These are phyloP conservation scores for Kwoniella sp. DNA, from an alignment of 768 basidiomycete species.

Conservation along the genomic window DNA sequence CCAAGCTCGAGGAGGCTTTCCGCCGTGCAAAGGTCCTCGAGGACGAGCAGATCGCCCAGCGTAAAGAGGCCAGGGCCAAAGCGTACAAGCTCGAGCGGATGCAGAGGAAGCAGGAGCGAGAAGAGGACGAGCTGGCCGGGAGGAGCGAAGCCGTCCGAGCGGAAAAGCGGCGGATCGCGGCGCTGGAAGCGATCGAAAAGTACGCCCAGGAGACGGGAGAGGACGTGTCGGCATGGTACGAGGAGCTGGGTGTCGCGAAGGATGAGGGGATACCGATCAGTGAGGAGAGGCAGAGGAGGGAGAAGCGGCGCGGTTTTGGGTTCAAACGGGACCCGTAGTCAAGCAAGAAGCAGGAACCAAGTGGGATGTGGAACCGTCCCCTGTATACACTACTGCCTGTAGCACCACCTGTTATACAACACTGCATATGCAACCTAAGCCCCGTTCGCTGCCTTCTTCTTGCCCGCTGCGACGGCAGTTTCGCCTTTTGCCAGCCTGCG, in stretches of 20 bases:
- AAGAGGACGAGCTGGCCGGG: constrained; percentile 11
- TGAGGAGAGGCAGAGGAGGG: constrained; percentile 8
- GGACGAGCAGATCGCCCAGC: constrained; percentile 15
- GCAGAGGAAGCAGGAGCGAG: constrained; percentile 9
- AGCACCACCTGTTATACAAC: neutral
- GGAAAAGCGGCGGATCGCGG: constrained; percentile 20
- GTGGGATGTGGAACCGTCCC: neutral
- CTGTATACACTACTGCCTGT: neutral
- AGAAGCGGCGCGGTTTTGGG: constrained; percentile 2
- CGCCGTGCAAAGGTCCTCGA: constrained; percentile 17
- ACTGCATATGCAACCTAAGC: neutral
- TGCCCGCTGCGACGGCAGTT: too few species aligned
- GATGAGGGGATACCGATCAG: constrained; percentile 6
- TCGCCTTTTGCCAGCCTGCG: constrained; percentile 27
- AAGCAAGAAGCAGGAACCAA: neutral
- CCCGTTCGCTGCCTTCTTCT: neutral
- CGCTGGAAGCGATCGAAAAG: constrained; percentile 17
- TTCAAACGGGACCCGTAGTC: neutral
- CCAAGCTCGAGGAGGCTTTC: constrained; percentile 17
- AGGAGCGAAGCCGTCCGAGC: constrained; percentile 8
- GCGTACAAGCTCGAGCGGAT: constrained; percentile 19
- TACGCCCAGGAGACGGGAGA: constrained; percentile 29
- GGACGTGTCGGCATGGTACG: constrained; percentile 27
- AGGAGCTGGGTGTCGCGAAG: constrained; percentile 18
- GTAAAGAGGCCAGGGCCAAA: constrained; percentile 15